Conservation (phyloP, 345 rosid genomes). For the Linum tenue region DNA sequence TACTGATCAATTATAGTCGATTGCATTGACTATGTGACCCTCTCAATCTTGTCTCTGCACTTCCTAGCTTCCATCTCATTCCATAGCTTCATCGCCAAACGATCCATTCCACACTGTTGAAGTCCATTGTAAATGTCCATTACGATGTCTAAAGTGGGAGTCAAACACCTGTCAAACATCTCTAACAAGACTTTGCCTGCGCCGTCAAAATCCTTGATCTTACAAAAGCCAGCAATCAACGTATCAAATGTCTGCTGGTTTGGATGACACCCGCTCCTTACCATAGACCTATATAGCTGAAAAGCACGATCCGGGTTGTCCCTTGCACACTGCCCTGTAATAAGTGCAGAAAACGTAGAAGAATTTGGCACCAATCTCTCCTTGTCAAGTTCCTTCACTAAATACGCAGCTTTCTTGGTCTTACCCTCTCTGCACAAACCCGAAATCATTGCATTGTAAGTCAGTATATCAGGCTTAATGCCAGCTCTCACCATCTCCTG, state of each 20-base stretch:
- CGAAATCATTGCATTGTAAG: slow-evolving; percentile 67
- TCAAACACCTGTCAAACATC: slow-evolving; percentile 43
- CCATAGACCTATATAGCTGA: slow-evolving; percentile 64
- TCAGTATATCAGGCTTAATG: slow-evolving; percentile 55
- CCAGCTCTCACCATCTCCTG: slow-evolving; percentile 57
- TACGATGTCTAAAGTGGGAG: slow-evolving; percentile 33
- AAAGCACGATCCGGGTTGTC: slow-evolving; percentile 58
- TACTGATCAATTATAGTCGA: too few relatives aligned
- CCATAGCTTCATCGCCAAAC: slow-evolving; percentile 33
- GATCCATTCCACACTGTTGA: slow-evolving; percentile 37
- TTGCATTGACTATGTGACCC: too few relatives aligned
- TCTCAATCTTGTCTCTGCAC: too few relatives aligned
- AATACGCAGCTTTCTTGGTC: slow-evolving; percentile 81
- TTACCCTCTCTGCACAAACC: slow-evolving; percentile 80
- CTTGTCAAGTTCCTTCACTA: slow-evolving; percentile 66
- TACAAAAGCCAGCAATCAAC: slow-evolving; percentile 42
- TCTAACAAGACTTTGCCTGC: slow-evolving; percentile 49
- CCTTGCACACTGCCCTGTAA: slow-evolving; percentile 67
- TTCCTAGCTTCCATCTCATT: slow-evolving; percentile 31
- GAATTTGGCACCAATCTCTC: slow-evolving; percentile 59
- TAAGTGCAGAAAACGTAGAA: slow-evolving; percentile 70
- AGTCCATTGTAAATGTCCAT: slow-evolving; percentile 42
- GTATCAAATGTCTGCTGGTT: slow-evolving; percentile 37
- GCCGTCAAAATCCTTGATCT: slow-evolving; percentile 56
- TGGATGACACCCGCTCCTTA: slow-evolving; percentile 55